Percentiles rank a stretch among this genome's conserved stretches.
Evolutionary conservation across 2,329 filamentous ascomycete species (phyloP).

Genomic region (Cladosporium austrohemisphaericum): DNA sequence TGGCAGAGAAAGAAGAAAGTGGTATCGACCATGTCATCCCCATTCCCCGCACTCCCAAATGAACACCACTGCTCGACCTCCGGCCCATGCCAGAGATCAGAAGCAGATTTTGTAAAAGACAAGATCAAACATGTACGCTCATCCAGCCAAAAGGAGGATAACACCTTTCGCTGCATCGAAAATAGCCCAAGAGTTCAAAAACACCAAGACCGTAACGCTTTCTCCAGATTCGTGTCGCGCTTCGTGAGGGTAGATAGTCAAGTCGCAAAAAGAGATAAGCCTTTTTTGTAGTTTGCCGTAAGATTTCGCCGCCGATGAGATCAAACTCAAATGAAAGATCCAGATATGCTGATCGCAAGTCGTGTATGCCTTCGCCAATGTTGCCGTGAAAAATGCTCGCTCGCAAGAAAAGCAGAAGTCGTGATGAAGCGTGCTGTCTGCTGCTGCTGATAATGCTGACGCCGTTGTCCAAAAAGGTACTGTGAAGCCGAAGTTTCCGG

Average conservation of each 20-base stretch:
- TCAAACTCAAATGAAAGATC: constrained; percentile 14
- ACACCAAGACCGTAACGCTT: constrained; percentile 19
- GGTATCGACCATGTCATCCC: constrained; percentile 13
- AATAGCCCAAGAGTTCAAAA: constrained; percentile 16
- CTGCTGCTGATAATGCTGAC: constrained; percentile 12
- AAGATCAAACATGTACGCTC: constrained; percentile 14
- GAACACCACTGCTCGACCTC: constrained; percentile 13
- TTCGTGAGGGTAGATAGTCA: constrained; percentile 14
- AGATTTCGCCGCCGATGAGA: constrained; percentile 13
- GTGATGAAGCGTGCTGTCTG: constrained; percentile 13
- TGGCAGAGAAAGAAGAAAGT: constrained; percentile 17
- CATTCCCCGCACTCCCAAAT: background rate
- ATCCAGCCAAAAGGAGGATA: constrained; percentile 4
- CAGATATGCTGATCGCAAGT: constrained; percentile 16
- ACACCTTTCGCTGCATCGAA: constrained; percentile 14
- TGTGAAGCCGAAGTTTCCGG: constrained; percentile 15
- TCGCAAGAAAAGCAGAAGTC: constrained; percentile 15
- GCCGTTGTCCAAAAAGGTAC: constrained; percentile 15
- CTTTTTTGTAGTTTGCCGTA: constrained; percentile 13
- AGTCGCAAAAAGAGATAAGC: constrained; percentile 8
- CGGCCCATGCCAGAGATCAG: background rate
- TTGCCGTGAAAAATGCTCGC: constrained; percentile 14
- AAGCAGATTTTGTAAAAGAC: constrained; percentile 10
- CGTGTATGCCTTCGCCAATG: constrained; percentile 13
- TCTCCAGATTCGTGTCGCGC: constrained; percentile 14